These are phyloP conservation scores for Purpureocillium takamizusanense DNA, from an alignment of 2,329 filamentous ascomycete genomes.

Conservation along the genomic window DNA sequence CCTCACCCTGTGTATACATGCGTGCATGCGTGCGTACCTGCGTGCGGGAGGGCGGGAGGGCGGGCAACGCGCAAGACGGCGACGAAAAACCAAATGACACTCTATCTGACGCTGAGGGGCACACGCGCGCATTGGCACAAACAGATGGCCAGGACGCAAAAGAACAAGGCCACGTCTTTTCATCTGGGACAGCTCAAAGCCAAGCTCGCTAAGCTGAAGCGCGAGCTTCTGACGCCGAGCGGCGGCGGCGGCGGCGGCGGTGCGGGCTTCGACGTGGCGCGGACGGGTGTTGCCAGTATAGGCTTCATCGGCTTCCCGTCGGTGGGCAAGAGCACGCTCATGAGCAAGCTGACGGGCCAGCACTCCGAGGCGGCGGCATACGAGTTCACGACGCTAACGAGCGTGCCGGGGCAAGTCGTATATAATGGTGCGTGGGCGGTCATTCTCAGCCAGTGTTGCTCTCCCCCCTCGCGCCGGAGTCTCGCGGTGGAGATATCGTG, in stretches of 20 bases:
- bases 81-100: no score
- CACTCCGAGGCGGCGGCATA: constrained; percentile 96
- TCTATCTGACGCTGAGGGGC: no score
- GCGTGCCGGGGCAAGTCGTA: constrained; percentile 87
- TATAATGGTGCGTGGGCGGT: constrained; percentile 61
- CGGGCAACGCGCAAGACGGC: no score
- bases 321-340: constrained; percentile 95
- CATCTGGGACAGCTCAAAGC: constrained; percentile 96
- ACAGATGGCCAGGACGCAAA: constrained; percentile 92
- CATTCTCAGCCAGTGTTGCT: no score
- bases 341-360: constrained; percentile 89
- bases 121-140: neutral
- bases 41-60: no score
- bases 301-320: constrained; percentile 98
- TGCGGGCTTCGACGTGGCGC: constrained; percentile 90
- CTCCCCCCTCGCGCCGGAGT: no score
- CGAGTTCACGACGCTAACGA: constrained; percentile 97
- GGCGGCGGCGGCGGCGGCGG: constrained; percentile 78
- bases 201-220: constrained; percentile 95
- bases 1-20: no score
- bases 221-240: constrained; percentile 82
- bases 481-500: no score
- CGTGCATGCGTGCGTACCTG: no score
- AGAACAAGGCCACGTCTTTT: constrained; percentile 92
- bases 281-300: constrained; percentile 93